phyloP scores from a whole-genome alignment of 1,284 basidiomycete genomes.

The Ceratobasidium sp. region DNA sequence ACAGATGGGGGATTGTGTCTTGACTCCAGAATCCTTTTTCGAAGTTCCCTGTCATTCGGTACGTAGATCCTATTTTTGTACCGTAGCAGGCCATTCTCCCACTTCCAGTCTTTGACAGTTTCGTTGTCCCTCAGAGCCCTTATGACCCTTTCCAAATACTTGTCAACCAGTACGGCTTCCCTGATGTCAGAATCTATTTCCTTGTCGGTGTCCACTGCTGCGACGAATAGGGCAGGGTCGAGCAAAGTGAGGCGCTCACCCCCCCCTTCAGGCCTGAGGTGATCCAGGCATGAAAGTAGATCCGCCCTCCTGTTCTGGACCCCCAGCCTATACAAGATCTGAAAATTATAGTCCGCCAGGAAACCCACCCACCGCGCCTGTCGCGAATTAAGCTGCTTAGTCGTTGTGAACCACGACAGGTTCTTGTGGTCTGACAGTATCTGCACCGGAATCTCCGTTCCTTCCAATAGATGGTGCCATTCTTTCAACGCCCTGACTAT shows the following conservation, averaged over 20 bases:
- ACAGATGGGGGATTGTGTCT: too few species aligned
- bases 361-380: constrained; percentile 56
- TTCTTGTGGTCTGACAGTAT: constrained; percentile 52
- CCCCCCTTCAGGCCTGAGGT: constrained; percentile 46
- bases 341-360: constrained; percentile 53
- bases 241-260: constrained; percentile 16
- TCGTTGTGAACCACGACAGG: constrained; percentile 54
- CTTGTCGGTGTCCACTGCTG: background rate
- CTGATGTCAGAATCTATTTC: background rate
- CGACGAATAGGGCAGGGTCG: background rate
- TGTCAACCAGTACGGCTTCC: background rate
- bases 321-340: constrained; percentile 55
- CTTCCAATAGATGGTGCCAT: constrained; percentile 55
- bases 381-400: constrained; percentile 48
- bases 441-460: constrained; percentile 47
- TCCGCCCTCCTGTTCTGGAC: constrained; percentile 52
- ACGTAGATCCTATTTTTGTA: background rate
- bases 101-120: background rate
- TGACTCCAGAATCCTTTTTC: too few species aligned
- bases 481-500: constrained; percentile 54
- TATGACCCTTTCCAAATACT: background rate
- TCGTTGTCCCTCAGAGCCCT: background rate
- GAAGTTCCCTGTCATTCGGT: background rate
- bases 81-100: background rate
- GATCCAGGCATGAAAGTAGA: constrained; percentile 54